A percentile compares a stretch with the other conserved stretches of the same genome.
These are phyloP conservation scores for Aquilaria agallochum DNA, from an alignment of 441 rosid species.

Conservation along the genomic window DNA sequence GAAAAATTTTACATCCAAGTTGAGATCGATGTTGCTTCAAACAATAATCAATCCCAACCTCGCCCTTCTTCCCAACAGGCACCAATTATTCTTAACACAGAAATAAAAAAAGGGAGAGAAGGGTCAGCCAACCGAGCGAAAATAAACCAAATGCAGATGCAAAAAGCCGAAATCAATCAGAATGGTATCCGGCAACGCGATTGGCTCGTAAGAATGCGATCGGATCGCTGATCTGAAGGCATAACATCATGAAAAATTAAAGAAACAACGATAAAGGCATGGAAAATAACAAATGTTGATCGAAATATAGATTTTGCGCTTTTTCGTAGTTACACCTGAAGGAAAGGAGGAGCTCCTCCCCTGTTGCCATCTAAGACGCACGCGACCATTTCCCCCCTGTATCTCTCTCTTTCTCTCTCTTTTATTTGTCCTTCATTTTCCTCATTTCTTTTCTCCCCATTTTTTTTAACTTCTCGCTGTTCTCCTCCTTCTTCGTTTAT, in stretches of 20 bases:
- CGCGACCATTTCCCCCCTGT: constrained; percentile 6
- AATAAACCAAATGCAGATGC: not conserved
- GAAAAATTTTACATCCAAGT: constrained; percentile 17
- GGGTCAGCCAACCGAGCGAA: not conserved
- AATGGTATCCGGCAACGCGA: not conserved
- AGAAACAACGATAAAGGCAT: not conserved
- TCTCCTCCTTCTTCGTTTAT: not conserved
- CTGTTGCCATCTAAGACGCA: constrained; percentile 6
- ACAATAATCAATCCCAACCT: not conserved
- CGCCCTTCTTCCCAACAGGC: too few species aligned
- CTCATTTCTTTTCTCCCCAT: not conserved
- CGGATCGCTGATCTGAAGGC: not conserved
- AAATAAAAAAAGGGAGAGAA: not conserved
- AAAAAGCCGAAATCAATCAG: not conserved
- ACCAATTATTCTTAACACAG: too few species aligned
- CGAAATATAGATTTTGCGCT: not conserved
- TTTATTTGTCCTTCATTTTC: not conserved
- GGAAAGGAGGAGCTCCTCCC: constrained; percentile 15
- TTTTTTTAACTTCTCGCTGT: not conserved
- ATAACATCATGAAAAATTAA: not conserved
- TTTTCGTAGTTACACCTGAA: not conserved
- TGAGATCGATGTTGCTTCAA: not conserved
- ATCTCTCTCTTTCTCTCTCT: not conserved
- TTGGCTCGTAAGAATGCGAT: not conserved
- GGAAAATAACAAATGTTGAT: not conserved